phyloP scores from a whole-genome alignment of 2,329 filamentous ascomycete species.

The Emmonsiellopsis sp. region DNA sequence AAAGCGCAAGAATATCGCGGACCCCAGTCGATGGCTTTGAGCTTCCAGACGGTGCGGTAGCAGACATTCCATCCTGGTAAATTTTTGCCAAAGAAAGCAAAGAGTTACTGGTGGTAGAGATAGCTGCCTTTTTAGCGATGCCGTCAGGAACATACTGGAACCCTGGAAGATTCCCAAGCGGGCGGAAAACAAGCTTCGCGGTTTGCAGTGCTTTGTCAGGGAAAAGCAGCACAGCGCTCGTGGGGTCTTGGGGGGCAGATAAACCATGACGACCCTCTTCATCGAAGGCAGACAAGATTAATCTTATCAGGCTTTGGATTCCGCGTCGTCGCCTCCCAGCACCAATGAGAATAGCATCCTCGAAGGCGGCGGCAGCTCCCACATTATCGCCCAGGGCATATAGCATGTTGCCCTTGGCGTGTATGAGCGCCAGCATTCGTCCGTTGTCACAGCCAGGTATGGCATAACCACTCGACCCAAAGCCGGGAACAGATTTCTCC shows the following conservation, averaged over 20 bases:
- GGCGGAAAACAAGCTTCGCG: constrained; percentile 70
- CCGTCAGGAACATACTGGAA: constrained; percentile 63
- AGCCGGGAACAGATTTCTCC: constrained; percentile 40
- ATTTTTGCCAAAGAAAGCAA: constrained; percentile 93
- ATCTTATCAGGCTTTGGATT: constrained; percentile 69
- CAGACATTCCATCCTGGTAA: constrained; percentile 91
- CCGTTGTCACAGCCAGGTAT: constrained; percentile 84
- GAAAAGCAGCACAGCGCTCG: constrained; percentile 65
- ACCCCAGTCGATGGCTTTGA: constrained; percentile 64
- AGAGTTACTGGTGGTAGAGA: constrained; percentile 93
- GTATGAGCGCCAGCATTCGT: constrained; percentile 82
- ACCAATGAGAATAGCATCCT: constrained; percentile 87
- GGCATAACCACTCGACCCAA: constrained; percentile 73
- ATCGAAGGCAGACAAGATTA: constrained; percentile 63
- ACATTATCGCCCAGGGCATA: constrained; percentile 79
- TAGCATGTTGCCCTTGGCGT: constrained; percentile 97
- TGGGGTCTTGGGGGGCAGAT: constrained; percentile 23
- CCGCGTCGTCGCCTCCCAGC: constrained; percentile 60
- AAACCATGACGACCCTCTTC: constrained; percentile 32
- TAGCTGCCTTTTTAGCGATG: constrained; percentile 64
- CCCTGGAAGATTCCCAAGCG: constrained; percentile 69
- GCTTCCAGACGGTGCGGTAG: constrained; percentile 48
- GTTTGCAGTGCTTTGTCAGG: constrained; percentile 79
- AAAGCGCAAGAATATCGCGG: constrained; percentile 84
- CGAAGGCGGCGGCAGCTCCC: constrained; percentile 78